phyloP scores from a whole-genome alignment of 768 basidiomycete genomes.

The Epithele typhae region DNA sequence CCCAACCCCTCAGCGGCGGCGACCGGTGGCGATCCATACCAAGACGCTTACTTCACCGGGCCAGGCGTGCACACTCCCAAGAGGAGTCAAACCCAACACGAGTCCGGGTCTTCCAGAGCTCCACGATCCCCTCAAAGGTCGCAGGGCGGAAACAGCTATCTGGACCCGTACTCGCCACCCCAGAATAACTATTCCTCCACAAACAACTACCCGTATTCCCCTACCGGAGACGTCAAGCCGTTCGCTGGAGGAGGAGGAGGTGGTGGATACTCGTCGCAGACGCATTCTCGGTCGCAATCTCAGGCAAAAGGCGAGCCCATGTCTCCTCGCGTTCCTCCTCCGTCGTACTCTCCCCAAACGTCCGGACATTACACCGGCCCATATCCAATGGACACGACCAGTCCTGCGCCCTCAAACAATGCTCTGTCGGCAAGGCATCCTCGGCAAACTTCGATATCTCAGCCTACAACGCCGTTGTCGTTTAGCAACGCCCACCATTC shows the following conservation, averaged over 20 bases:
- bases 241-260: conserved; percentile 32
- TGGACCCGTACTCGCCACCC: conserved; percentile 68
- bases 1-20: conserved; percentile 28
- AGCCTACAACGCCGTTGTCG: conserved; percentile 69
- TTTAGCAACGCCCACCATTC: conserved; percentile 54
- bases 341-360: conserved; percentile 54
- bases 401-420: conserved; percentile 52
- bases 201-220: conserved; percentile 42
- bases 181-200: conserved; percentile 67
- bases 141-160: conserved; percentile 42
- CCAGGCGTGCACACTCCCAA: conserved; percentile 47
- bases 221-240: conserved; percentile 36
- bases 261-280: conserved; percentile 46
- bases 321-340: conserved; percentile 39
- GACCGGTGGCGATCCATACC: conserved; percentile 41
- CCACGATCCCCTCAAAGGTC: conserved; percentile 63
- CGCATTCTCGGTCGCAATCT: conserved; percentile 50
- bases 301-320: conserved; percentile 49
- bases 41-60: conserved; percentile 61
- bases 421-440: conserved; percentile 42
- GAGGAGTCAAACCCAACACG: conserved; percentile 51
- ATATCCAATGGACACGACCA: conserved; percentile 63
- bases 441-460: conserved; percentile 58
- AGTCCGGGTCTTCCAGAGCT: conserved; percentile 42
- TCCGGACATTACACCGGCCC: conserved; percentile 38